These are phyloP conservation scores for Blastobotrys serpentis DNA, from an alignment of 1,139 yeast genomes.

Conservation along the genomic window DNA sequence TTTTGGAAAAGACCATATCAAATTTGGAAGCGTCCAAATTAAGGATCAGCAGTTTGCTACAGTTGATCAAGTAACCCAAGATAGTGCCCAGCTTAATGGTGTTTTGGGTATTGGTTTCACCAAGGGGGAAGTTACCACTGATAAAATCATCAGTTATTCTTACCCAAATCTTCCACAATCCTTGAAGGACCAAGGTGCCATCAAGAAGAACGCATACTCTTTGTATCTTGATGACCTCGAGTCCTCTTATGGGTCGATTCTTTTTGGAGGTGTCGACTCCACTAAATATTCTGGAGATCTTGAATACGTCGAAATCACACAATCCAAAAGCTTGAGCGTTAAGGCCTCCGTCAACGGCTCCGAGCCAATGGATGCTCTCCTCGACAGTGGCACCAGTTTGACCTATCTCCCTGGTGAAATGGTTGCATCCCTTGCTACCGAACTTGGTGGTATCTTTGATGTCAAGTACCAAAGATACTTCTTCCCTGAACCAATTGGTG, in stretches of 20 bases:
- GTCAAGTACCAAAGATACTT: slow-evolving; percentile 14
- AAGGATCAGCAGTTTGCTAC: slow-evolving; percentile 15
- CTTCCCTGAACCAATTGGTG: slow-evolving; percentile 14
- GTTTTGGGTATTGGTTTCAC: slow-evolving; percentile 54
- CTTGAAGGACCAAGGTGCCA: slow-evolving; percentile 48
- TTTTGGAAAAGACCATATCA: slow-evolving; percentile 80
- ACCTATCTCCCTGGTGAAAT: slow-evolving; percentile 33
- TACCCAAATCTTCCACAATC: slow-evolving; percentile 39
- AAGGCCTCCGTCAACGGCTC: slow-evolving; percentile 19
- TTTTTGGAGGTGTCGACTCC: slow-evolving; percentile 38
- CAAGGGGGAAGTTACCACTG: slow-evolving; percentile 39
- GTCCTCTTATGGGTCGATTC: slow-evolving; percentile 37
- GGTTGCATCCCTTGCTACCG: slow-evolving; percentile 25
- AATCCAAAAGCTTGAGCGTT: slow-evolving; percentile 17
- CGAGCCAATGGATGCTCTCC: slow-evolving; percentile 21
- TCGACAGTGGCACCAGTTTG: slow-evolving; percentile 42
- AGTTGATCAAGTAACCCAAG: neutral
- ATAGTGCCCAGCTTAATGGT: slow-evolving; percentile 41
- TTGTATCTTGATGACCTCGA: slow-evolving; percentile 24
- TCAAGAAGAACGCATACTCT: slow-evolving; percentile 47
- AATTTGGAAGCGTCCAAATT: slow-evolving; percentile 38
- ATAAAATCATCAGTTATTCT: slow-evolving; percentile 38
- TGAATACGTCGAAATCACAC: slow-evolving; percentile 28
- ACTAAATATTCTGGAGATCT: slow-evolving; percentile 13
- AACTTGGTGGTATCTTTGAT: slow-evolving; percentile 28